Evolutionary conservation across 2,329 filamentous ascomycete genomes (phyloP).

Genomic region (Monosporascus sp.): DNA sequence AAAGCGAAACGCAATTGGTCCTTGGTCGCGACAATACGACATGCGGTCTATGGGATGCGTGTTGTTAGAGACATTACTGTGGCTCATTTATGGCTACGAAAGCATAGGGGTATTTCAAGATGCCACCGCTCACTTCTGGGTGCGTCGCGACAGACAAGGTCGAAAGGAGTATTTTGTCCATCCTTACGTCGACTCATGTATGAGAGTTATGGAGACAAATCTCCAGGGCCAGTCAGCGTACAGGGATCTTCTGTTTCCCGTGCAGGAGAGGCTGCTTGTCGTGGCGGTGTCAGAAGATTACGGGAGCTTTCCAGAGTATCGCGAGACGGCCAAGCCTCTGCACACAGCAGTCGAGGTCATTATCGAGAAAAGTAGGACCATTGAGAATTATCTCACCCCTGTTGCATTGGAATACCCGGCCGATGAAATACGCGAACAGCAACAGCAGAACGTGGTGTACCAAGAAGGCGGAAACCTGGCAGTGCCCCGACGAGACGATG

Average conservation of each 20-base stretch:
- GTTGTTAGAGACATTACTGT: slow-evolving; percentile 2
- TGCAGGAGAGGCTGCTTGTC: neutral
- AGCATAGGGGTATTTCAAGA: neutral
- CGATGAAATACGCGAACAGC: too few relatives aligned
- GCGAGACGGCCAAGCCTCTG: slow-evolving; percentile 1
- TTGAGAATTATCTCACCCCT: neutral
- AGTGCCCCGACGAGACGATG: too few relatives aligned
- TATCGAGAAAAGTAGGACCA: neutral
- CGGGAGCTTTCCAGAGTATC: neutral
- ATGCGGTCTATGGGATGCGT: slow-evolving; percentile 11
- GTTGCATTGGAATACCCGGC: too few relatives aligned
- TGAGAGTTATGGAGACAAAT: neutral
- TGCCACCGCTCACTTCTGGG: neutral
- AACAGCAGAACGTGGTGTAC: too few relatives aligned
- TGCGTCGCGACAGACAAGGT: too few relatives aligned
- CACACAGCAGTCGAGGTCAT: neutral
- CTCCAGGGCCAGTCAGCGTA: neutral
- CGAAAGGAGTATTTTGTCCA: neutral
- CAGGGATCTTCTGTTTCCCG: neutral
- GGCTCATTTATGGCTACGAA: slow-evolving; percentile 1
- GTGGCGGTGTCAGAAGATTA: slow-evolving; percentile 1
- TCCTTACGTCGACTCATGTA: neutral
- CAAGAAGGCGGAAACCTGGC: too few relatives aligned
- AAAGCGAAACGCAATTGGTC: neutral
- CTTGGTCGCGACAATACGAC: slow-evolving; percentile 4